A percentile compares a stretch with the other conserved stretches of the same genome.
Evolutionary conservation across 2,329 filamentous ascomycete species (phyloP).

Genomic region (Beauveria sp.): DNA sequence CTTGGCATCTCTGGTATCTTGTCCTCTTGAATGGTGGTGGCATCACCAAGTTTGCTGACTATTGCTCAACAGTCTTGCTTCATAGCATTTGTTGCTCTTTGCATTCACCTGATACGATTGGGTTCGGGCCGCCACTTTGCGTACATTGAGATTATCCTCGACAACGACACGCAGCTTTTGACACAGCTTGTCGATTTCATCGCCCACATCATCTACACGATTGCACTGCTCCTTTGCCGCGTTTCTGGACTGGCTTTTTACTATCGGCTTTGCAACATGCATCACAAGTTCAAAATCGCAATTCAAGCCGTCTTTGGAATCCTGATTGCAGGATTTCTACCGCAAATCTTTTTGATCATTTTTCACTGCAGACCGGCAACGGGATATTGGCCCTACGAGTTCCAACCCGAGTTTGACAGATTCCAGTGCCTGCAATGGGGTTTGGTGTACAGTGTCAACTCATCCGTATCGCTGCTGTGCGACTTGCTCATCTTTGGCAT

Average conservation of each 20-base stretch:
- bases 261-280: conserved; percentile 34
- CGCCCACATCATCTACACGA: conserved; percentile 45
- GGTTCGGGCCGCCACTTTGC: conserved; percentile 40
- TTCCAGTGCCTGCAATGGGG: conserved; percentile 44
- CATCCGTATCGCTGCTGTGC: conserved; percentile 39
- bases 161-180: conserved; percentile 29
- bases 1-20: conserved; percentile 25
- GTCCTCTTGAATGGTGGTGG: background rate
- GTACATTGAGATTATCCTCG: conserved; percentile 40
- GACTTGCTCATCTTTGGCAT: conserved; percentile 44
- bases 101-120: conserved; percentile 36
- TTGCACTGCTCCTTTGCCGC: conserved; percentile 40
- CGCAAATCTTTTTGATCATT: conserved; percentile 41
- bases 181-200: conserved; percentile 42
- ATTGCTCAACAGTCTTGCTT: conserved; percentile 23
- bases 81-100: conserved; percentile 35
- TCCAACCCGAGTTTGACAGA: conserved; percentile 30
- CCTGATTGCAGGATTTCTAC: conserved; percentile 35
- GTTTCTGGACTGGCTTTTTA: conserved; percentile 47
- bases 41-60: conserved; percentile 6
- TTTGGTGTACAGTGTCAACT: conserved; percentile 44
- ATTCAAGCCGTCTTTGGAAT: conserved; percentile 30
- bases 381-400: conserved; percentile 43
- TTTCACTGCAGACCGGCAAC: conserved; percentile 46
- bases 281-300: conserved; percentile 26